Base-by-base conservation (phyloP, 2,329 filamentous ascomycete genomes). In the Pezizomycotina sp. region DNA sequence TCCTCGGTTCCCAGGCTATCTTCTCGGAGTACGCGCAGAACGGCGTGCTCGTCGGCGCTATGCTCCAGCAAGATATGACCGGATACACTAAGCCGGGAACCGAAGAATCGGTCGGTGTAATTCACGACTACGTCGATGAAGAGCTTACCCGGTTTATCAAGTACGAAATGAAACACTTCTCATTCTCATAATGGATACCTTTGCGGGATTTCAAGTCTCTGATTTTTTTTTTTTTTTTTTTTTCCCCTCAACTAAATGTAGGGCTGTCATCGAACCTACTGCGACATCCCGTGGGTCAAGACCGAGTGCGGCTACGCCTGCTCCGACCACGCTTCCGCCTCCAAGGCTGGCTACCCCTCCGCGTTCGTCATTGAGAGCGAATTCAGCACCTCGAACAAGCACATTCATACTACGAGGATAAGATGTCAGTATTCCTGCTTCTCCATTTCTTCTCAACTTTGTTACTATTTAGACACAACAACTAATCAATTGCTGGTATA, bases 61-160 rank as follows among this genome's bases (percentile, higher is more conserved):
- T 95, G 89, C 69, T 95, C 36, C 86, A 95, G 62, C 86, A 95
- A 60, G 86, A 95, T 58, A 95, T 95, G 86, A 92, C 82, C 1
- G 86, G 86, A 12, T 93, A 77, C 55, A 69, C 83, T 4, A 72
- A 84, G 55, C 76, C 80, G 3, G 83, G 83, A 41, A 66, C 80
- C 57, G 68, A 73, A 4, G 86, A 93, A 64, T 77, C 74, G 28
- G 79, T 95, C 2, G 86, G 86, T 27, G 80, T 95, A 33, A 92
- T 95, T 52, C 83, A 79, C 4, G 86, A 95, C 58, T 93, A 68
- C 51, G 86, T 95, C 27, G 78, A 93, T 55, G 62, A 73, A 2
- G 74, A 68, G 35, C 63, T 95, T 49, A 95, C 86, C 4, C 65
- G 68, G 5, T 95, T 93, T 57, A 86, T 93, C 64, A 92, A 92